Base-by-base conservation (phyloP, 495 filamentous ascomycete genomes). In the Tuber umbilicatum region DNA sequence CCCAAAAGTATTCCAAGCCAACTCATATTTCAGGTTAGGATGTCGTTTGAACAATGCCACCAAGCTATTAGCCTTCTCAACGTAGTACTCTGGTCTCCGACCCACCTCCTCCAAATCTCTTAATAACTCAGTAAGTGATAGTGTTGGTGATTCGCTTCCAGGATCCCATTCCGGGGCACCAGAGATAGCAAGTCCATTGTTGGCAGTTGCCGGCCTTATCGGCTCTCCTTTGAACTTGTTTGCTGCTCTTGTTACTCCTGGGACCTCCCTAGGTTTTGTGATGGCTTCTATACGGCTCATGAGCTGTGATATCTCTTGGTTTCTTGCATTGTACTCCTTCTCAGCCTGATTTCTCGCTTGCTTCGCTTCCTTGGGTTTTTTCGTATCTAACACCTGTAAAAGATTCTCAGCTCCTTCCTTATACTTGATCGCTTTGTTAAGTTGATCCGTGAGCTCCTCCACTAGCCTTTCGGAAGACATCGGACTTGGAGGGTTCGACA, bases 361-460 rank as follows among this genome's bases (percentile, higher is more conserved):
- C 80, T 93, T 97, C 35, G 92, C 91, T 81, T 98, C 94, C 83
- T 98, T 99, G 19, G 92, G 90, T 81, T 95, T 97, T 84, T 99
- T 99, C n/a, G 89, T 86, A 80, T 96, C 91, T 74, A 99, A 83
- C 27, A 94, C 95, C 85, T 97, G 95, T 71, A 99, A 84, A 87
- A 98, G 89, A 82, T 99, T 99, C 86, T 99, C 95, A 71, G 94
- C 97, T 38, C 95, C 95, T 74, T 93, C 90, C 84, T 97, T 97
- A 82, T 98, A 98, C 86, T 98, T 98, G 84, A 92, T 90, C 83
- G 98, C 95, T 80, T 94, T 93, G 70, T 92, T 94, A 74, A 99
- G 90, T 82, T 89, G 89, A 80, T 97, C 93, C 74, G 89, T 89
- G 83, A 93, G 89, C 83, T 97, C 94, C 6, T 88, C 88, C 2